Evolutionary conservation across 352 stramenopile genomes (phyloP).

Genomic region (Globisporangium spiculum): DNA sequence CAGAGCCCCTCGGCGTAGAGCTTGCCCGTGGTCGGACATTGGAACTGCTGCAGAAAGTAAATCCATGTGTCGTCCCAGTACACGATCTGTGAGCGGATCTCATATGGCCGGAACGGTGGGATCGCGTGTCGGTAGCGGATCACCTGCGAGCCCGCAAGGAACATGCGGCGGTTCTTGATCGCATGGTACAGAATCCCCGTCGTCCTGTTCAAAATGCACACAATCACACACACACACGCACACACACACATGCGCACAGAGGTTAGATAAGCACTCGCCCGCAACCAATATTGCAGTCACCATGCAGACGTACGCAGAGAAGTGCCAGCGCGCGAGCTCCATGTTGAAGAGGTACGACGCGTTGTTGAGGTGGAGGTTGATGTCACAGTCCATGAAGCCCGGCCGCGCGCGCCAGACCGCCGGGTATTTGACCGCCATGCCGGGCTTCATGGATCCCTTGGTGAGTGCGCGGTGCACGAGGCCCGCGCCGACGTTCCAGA

Average conservation of each 20-base stretch:
- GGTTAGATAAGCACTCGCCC: background rate
- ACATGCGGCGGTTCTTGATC: constrained; percentile 60
- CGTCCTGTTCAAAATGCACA: background rate
- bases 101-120: constrained; percentile 50
- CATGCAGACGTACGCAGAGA: constrained; percentile 48
- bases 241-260: no score
- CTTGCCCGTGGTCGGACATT: constrained; percentile 45
- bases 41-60: constrained; percentile 62
- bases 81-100: constrained; percentile 53
- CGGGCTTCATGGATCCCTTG: constrained; percentile 38
- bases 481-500: constrained; percentile 68
- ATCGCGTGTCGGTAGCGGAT: constrained; percentile 68
- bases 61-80: constrained; percentile 61
- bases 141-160: constrained; percentile 57
- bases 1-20: constrained; percentile 53
- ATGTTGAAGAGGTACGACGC: constrained; percentile 79
- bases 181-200: constrained; percentile 23
- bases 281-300: background rate
- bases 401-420: constrained; percentile 64
- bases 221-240: background rate
- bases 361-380: constrained; percentile 88
- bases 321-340: constrained; percentile 85
- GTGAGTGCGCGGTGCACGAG: constrained; percentile 52
- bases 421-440: constrained; percentile 62
- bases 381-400: constrained; percentile 73